A percentile compares a stretch with the other conserved stretches of the same genome.
phyloP scores from a whole-genome alignment of 495 filamentous ascomycete species.

The Aspergillus heteromorphus region DNA sequence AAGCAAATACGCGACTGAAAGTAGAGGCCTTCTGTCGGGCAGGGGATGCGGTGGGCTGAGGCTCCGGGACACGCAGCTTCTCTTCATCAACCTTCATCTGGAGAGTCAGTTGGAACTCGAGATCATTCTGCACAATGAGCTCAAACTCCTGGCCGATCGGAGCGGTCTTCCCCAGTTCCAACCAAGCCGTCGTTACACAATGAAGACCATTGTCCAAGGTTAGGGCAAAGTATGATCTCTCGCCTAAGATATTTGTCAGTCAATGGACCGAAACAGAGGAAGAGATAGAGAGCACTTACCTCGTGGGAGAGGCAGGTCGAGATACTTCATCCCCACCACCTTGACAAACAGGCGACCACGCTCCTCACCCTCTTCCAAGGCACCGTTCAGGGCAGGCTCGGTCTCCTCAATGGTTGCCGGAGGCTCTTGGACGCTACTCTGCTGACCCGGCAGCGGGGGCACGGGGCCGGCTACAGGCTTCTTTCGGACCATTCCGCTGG shows the following conservation, averaged over 20 bases:
- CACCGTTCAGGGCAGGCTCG: slow-evolving; percentile 47
- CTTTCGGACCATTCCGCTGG: slow-evolving; percentile 57
- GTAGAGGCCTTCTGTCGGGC: slow-evolving; percentile 73
- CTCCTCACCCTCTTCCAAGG: slow-evolving; percentile 74
- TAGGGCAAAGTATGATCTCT: slow-evolving; percentile 86
- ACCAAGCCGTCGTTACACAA: slow-evolving; percentile 93
- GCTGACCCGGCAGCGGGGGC: slow-evolving; percentile 83
- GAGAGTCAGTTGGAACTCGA: slow-evolving; percentile 94
- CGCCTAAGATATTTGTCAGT: slow-evolving; percentile 51
- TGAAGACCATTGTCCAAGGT: slow-evolving; percentile 96
- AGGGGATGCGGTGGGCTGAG: slow-evolving; percentile 41
- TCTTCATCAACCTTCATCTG: slow-evolving; percentile 90
- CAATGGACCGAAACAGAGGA: slow-evolving; percentile 7
- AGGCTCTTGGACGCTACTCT: slow-evolving; percentile 64
- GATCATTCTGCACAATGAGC: slow-evolving; percentile 89
- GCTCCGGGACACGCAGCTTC: slow-evolving; percentile 40
- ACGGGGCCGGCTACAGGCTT: slow-evolving; percentile 57
- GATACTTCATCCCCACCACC: slow-evolving; percentile 91
- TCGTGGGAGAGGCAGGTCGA: slow-evolving; percentile 84
- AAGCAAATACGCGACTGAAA: slow-evolving; percentile 88
- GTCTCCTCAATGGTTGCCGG: slow-evolving; percentile 58
- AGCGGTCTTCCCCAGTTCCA: slow-evolving; percentile 86
- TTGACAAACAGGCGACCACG: slow-evolving; percentile 94
- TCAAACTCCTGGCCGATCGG: slow-evolving; percentile 98
- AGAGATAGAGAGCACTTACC: slow-evolving; percentile 52